Conservation (phyloP, 192 early-diverging fungal species). For the Rhizoclosmatium globosum region DNA sequence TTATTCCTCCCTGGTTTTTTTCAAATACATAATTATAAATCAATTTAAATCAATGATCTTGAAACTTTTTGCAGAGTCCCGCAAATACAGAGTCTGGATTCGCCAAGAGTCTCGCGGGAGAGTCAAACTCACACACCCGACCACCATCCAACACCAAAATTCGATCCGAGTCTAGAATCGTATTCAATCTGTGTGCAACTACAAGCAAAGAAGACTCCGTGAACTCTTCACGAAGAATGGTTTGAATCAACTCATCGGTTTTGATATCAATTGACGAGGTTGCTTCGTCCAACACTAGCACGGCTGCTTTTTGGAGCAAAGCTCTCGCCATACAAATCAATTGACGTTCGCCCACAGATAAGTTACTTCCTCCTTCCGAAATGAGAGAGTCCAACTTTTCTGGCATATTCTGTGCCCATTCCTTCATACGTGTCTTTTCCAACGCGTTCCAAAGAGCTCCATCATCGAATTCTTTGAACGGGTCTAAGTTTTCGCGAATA, state of each 20-base stretch:
- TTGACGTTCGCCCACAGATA: constrained; percentile 75
- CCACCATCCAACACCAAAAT: constrained; percentile 57
- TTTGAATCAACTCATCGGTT: constrained; percentile 71
- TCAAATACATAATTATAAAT: neutral
- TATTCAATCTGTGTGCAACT: constrained; percentile 53
- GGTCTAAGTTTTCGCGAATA: constrained; percentile 76
- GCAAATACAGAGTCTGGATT: constrained; percentile 32
- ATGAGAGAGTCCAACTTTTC: constrained; percentile 55
- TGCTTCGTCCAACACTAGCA: constrained; percentile 58
- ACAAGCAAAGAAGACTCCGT: constrained; percentile 57
- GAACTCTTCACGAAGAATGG: constrained; percentile 61
- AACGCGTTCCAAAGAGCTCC: constrained; percentile 74
- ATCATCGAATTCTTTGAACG: constrained; percentile 50
- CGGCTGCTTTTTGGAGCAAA: constrained; percentile 43
- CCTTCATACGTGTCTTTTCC: constrained; percentile 53
- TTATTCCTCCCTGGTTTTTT: too few relatives aligned
- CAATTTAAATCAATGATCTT: constrained; percentile 39
- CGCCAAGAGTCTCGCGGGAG: constrained; percentile 57
- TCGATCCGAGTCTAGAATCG: constrained; percentile 55
- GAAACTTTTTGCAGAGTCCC: constrained; percentile 8
- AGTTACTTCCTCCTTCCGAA: constrained; percentile 76
- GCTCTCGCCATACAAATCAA: constrained; percentile 62
- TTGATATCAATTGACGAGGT: constrained; percentile 74
- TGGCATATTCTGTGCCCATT: constrained; percentile 27
- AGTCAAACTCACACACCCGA: constrained; percentile 55